Conservation (phyloP, 2,329 filamentous ascomycete species). For the Chaetomiaceae sp. region DNA sequence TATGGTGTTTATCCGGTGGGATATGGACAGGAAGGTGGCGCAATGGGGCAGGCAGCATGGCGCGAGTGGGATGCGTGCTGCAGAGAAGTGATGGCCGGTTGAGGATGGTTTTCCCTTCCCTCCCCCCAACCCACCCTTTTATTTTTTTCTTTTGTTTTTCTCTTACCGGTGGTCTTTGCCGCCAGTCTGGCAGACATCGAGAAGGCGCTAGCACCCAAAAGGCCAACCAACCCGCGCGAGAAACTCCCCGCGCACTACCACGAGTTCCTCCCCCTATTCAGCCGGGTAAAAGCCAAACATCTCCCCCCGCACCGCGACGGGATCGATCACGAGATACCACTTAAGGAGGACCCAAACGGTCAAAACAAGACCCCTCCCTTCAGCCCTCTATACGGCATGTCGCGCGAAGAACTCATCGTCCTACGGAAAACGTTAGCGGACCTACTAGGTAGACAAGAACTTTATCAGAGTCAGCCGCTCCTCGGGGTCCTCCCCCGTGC, state of each 20-base stretch:
- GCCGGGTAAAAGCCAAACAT: neutral
- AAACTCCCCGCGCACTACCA: neutral
- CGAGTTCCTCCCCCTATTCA: neutral
- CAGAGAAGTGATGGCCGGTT: no score
- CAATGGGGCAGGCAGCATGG: no score
- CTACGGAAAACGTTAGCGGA: neutral
- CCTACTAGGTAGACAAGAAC: neutral
- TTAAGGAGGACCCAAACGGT: neutral
- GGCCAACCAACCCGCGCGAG: neutral
- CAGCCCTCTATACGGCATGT: neutral
- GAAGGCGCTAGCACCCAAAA: constrained; percentile 1
- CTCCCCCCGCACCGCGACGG: neutral
- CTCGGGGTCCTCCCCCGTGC: neutral
- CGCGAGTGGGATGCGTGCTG: no score
- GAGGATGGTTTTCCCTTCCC: no score
- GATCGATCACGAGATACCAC: neutral
- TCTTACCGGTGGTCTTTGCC: neutral
- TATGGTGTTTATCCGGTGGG: no score
- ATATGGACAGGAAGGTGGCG: no score
- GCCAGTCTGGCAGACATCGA: neutral
- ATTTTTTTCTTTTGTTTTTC: no score
- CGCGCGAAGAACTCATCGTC: neutral
- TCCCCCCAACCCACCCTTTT: no score
- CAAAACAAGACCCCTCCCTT: neutral
- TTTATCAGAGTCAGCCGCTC: neutral